Conservation (phyloP, 1,139 yeast genomes). For the Sugiyamaella neomexicana region DNA sequence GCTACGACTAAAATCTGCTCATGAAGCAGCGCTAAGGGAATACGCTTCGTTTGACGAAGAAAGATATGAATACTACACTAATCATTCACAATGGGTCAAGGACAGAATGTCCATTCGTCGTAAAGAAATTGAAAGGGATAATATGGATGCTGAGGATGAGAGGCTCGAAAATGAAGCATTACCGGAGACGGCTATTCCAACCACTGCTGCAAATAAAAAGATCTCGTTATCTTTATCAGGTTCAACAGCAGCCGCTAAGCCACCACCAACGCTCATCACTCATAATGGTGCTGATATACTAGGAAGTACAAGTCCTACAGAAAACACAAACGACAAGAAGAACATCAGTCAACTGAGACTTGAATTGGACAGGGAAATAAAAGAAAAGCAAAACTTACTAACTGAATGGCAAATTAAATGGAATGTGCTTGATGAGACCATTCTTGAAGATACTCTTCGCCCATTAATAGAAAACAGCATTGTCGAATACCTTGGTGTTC, state of each 20-base stretch:
- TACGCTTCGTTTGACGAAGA: constrained; percentile 27
- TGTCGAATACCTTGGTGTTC: constrained; percentile 40
- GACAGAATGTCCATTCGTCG: constrained; percentile 32
- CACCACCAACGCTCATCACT: background rate
- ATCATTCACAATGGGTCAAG: constrained; percentile 40
- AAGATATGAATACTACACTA: constrained; percentile 36
- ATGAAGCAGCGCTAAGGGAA: constrained; percentile 27
- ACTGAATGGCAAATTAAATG: constrained; percentile 34
- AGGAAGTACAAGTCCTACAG: background rate
- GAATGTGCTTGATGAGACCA: constrained; percentile 32
- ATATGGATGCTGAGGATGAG: constrained; percentile 33
- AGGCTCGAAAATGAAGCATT: constrained; percentile 25
- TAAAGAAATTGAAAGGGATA: constrained; percentile 37
- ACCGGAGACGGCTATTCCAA: constrained; percentile 10
- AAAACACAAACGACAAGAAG: background rate
- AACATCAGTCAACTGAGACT: background rate
- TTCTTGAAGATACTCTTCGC: constrained; percentile 30
- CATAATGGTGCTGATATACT: background rate
- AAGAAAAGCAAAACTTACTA: constrained; percentile 29
- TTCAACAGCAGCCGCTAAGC: background rate
- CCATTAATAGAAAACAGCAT: constrained; percentile 36
- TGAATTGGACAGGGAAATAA: constrained; percentile 24
- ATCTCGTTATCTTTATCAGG: constrained; percentile 25
- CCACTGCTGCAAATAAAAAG: constrained; percentile 17
- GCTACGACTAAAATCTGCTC: constrained; percentile 24